phyloP scores from a whole-genome alignment of 345 rosid species.

The Lumnitzera littorea region DNA sequence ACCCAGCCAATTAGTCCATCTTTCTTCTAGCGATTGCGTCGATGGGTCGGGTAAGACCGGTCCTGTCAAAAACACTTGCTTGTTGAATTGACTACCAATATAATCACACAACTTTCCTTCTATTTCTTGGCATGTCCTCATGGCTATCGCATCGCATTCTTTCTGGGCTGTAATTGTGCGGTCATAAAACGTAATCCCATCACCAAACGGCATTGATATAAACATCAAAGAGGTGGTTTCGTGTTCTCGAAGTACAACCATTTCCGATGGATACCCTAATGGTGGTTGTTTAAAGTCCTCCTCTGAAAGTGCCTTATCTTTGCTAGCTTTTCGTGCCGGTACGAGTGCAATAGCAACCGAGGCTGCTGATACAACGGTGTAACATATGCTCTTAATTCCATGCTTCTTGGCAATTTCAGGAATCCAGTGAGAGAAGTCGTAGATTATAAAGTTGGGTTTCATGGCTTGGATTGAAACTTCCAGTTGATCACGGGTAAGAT shows the following conservation, averaged over 20 bases:
- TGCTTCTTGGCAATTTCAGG: constrained; percentile 38
- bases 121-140: constrained; percentile 61
- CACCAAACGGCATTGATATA: constrained; percentile 37
- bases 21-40: constrained; percentile 21
- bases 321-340: constrained; percentile 41
- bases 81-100: constrained; percentile 36
- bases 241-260: constrained; percentile 31
- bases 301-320: constrained; percentile 25
- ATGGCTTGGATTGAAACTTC: constrained; percentile 18
- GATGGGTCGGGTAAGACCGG: constrained; percentile 39
- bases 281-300: constrained; percentile 47
- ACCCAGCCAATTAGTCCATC: constrained; percentile 50
- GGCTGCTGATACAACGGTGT: constrained; percentile 42
- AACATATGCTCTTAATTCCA: constrained; percentile 50
- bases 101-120: constrained; percentile 61
- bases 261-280: constrained; percentile 48
- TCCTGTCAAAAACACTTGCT: constrained; percentile 47
- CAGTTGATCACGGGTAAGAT: constrained; percentile 49
- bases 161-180: constrained; percentile 30
- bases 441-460: constrained; percentile 43
- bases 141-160: constrained; percentile 45
- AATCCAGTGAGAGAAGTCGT: constrained; percentile 52
- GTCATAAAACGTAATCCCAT: constrained; percentile 43
- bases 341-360: constrained; percentile 46
- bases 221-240: constrained; percentile 40